Evolutionary conservation across 192 early-diverging fungal genomes (phyloP).

Genomic region (Phycomyces blakesleeanus): DNA sequence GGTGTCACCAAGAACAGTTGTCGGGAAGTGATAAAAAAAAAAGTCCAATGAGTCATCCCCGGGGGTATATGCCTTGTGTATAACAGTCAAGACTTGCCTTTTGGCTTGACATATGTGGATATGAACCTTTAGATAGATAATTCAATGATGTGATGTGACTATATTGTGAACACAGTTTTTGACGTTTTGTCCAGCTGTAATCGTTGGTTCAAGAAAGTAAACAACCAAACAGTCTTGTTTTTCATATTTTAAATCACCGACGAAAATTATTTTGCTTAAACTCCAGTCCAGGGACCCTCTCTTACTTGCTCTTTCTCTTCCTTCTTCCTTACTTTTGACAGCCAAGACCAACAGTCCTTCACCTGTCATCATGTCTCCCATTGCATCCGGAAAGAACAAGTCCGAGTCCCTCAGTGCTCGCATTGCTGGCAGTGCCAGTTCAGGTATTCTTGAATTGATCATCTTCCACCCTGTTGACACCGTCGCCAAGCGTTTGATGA

Average conservation of each 20-base stretch:
- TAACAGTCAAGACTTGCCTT: too few species aligned
- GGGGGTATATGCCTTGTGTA: too few species aligned
- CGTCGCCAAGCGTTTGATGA: constrained; percentile 98
- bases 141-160: too few species aligned
- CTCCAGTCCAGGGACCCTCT: neutral
- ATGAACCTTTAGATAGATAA: too few species aligned
- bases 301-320: neutral
- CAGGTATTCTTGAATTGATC: constrained; percentile 92
- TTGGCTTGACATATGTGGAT: too few species aligned
- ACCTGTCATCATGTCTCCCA: constrained; percentile 40
- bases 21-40: too few species aligned
- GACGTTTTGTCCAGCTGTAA: too few species aligned
- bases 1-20: too few species aligned
- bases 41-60: too few species aligned
- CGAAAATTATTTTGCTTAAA: neutral
- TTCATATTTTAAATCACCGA: neutral
- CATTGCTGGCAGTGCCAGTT: constrained; percentile 83
- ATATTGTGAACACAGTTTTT: too few species aligned
- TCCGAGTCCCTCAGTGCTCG: constrained; percentile 88
- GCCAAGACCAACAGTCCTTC: constrained; percentile 3
- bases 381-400: constrained; percentile 56
- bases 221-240: too few species aligned
- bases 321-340: neutral
- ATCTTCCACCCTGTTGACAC: constrained; percentile 99
- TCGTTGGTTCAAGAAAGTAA: too few species aligned